phyloP scores from a whole-genome alignment of 2,329 filamentous ascomycete species.

The Stagonosporopsis chrysanthemi region DNA sequence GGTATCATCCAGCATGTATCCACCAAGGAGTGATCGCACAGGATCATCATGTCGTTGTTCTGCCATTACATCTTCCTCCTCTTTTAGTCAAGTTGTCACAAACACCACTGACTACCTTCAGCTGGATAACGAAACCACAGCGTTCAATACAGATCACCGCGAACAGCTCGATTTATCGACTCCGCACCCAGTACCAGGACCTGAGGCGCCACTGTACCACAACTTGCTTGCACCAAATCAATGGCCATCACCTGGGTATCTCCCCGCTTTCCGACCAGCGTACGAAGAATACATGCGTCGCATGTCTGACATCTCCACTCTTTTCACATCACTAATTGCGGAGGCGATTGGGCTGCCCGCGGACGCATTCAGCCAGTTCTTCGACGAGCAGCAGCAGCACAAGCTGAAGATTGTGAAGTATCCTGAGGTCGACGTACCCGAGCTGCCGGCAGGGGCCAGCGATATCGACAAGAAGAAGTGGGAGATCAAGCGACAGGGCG shows the following conservation, averaged over 20 bases:
- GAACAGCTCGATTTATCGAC: slow-evolving; percentile 90
- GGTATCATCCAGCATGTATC: slow-evolving; percentile 18
- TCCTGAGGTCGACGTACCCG: slow-evolving; percentile 64
- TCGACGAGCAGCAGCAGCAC: slow-evolving; percentile 75
- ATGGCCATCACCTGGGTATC: slow-evolving; percentile 71
- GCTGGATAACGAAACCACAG: slow-evolving; percentile 70
- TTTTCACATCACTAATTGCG: slow-evolving; percentile 81
- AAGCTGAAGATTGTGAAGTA: slow-evolving; percentile 92
- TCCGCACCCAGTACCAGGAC: slow-evolving; percentile 70
- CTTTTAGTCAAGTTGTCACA: background rate
- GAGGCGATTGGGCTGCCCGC: slow-evolving; percentile 78
- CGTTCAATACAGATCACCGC: slow-evolving; percentile 76
- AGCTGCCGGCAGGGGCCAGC: slow-evolving; percentile 37
- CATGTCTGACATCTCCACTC: slow-evolving; percentile 76
- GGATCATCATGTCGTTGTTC: background rate
- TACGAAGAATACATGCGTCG: slow-evolving; percentile 78
- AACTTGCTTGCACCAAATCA: slow-evolving; percentile 80
- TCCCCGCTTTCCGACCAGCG: slow-evolving; percentile 72
- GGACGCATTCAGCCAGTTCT: slow-evolving; percentile 78
- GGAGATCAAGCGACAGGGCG: slow-evolving; percentile 65
- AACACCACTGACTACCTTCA: slow-evolving; percentile 37
- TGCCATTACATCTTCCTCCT: slow-evolving; percentile 14
- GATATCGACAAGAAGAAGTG: slow-evolving; percentile 51
- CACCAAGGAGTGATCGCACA: background rate
- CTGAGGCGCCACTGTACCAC: slow-evolving; percentile 72